Base-by-base conservation (phyloP, 1,284 basidiomycete species). In the Filobasidium uniguttulatum region DNA sequence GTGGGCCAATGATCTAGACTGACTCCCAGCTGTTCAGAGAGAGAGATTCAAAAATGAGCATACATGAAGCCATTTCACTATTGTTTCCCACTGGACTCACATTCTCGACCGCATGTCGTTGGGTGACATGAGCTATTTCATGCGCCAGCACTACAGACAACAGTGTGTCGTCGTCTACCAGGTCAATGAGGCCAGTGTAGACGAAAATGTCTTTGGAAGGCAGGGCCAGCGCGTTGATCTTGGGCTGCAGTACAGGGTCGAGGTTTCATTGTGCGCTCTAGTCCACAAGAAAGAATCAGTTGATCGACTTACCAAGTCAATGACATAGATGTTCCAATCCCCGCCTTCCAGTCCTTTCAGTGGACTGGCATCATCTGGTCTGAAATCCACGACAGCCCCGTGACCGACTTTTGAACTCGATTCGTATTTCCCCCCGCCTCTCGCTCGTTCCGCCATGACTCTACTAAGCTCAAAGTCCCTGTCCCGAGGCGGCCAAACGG, bases 81-180 rank as follows among this genome's bases (percentile, higher is more conserved):
- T 25, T 41, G 9, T 28, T 9, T 9, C 35, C 8, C n/a, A n/a
- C 15, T 9, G 29, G 12, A 52, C 68, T 60, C 51, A 70, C 60
- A 55, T 73, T 74, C 59, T 76, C 74, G 10, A 75, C 73, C 9
- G 70, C 67, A 57, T 76, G 74, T 19, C 74, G 56, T 53, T 75
- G 70, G 0, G 66, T 62, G 0, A 74, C 72, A 56, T 74, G 73
- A 2, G 69, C 69, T 31, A 74, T 69, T 56, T 74, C 73, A 50
- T 74, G 73, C 1, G 68, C 67, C 15, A 75, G 59, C 0, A 75
- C 68, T 1, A 71, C 73, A 1, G 73, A 71, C 12, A 75, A 59
- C 35, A 75, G 59, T 3, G 71, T 62, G 56, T 75, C 72, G 52
- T 71, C 67, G 14, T 68, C 62, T 8, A 72, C 61, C 3, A 72